Conservation (phyloP, 1,139 yeast species). For the Meyerozyma elateridarum region DNA sequence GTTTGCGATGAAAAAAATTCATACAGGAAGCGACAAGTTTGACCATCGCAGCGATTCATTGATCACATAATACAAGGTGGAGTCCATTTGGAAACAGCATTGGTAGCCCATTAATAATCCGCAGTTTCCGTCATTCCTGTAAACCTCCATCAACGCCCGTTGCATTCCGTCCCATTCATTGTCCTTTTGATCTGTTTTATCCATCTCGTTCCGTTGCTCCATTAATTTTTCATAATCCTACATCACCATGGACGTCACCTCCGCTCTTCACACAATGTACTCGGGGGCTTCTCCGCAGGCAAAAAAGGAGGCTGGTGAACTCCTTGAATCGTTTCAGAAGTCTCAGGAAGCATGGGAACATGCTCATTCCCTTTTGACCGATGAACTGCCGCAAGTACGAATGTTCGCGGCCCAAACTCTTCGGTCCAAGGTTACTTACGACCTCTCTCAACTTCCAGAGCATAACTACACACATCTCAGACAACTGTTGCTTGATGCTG, state of each 20-base stretch:
- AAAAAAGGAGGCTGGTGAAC: slow-evolving; percentile 60
- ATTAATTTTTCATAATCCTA: slow-evolving; percentile 2
- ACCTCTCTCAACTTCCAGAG: slow-evolving; percentile 68
- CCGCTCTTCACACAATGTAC: slow-evolving; percentile 62
- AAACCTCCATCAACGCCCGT: no score
- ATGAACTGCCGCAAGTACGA: slow-evolving; percentile 39
- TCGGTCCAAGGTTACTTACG: slow-evolving; percentile 79
- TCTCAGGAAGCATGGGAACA: slow-evolving; percentile 66
- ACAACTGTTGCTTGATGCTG: slow-evolving; percentile 53
- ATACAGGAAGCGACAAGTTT: no score
- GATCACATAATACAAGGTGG: no score
- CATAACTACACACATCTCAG: slow-evolving; percentile 52
- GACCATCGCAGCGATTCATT: no score
- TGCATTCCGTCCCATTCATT: no score
- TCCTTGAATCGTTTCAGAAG: slow-evolving; percentile 77
- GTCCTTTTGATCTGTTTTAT: no score
- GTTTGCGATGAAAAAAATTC: no score
- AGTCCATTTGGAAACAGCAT: no score
- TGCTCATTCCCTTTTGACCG: slow-evolving; percentile 15
- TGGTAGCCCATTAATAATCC: no score
- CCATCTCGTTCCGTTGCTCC: no score
- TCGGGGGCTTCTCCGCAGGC: slow-evolving; percentile 45
- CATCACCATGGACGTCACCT: slow-evolving; percentile 24
- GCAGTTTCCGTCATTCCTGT: no score
- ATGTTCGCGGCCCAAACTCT: slow-evolving; percentile 90